These are phyloP conservation scores for Malassezia furfur DNA, from an alignment of 1,284 basidiomycete species.

Conservation along the genomic window DNA sequence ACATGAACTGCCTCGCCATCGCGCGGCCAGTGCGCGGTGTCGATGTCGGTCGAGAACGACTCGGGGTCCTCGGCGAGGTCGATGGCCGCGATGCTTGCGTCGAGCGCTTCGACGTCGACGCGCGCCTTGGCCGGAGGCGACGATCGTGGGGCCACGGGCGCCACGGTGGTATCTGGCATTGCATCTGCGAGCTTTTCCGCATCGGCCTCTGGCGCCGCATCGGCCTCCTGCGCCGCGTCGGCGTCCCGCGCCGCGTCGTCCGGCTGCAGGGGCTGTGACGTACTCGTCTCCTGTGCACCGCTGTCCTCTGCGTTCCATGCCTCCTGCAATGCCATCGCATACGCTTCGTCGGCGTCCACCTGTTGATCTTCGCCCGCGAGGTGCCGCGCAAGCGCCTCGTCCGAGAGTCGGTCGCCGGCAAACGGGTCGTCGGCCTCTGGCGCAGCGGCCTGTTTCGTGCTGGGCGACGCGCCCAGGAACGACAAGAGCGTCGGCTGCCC, in stretches of 20 bases:
- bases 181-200: too few species aligned
- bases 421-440: too few species aligned
- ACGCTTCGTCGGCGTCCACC: neutral
- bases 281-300: too few species aligned
- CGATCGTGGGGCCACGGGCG: neutral
- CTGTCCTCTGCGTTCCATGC: neutral
- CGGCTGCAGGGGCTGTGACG: too few species aligned
- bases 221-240: too few species aligned
- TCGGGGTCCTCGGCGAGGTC: constrained; percentile 44
- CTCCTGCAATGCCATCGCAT: neutral
- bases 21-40: constrained; percentile 31
- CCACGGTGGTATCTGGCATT: too few species aligned
- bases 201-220: too few species aligned
- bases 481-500: neutral
- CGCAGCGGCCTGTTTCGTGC: too few species aligned
- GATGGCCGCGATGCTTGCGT: constrained; percentile 28
- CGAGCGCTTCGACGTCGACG: neutral
- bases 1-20: constrained; percentile 39
- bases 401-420: neutral
- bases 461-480: neutral
- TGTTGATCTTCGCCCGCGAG: neutral
- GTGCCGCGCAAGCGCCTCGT: neutral
- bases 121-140: neutral
- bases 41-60: constrained; percentile 36
- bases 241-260: neutral